Base-by-base conservation (phyloP, 2,329 filamentous ascomycete species). In the Penicillium hesseltinei region DNA sequence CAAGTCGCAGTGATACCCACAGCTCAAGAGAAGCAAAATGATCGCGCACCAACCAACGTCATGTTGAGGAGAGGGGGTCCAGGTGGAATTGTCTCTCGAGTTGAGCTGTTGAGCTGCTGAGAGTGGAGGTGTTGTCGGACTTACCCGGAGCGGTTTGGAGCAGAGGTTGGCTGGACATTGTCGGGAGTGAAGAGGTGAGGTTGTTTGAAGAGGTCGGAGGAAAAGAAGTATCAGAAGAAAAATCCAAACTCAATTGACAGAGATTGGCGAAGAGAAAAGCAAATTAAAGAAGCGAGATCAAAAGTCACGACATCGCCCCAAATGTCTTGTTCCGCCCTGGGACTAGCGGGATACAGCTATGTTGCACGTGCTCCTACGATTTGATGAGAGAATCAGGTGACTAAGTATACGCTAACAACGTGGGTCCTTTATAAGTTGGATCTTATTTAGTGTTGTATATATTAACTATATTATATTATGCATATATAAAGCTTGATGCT, bases 101-200 rank as follows among this genome's bases (percentile, higher is more conserved):
- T 17, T 9, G 38, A 44, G 21, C 21, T 45, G 40, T 19, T 36
- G 4, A 33, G 39, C 6, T 44, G 39, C 21, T 52, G 39, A 19
- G 29, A 10, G 35, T 21, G 31, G 19, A 42, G 27, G 36, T 25
- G 40, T 40, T 23, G 49, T 40, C 13, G 49, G 52, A 71, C 82
- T 67, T 83, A 96, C 92, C 92, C 64, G 92, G 92, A 51, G 92
- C 89, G 51, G 91, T 93, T 75, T 97, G 92, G 66, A 99, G 90
- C 58, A 99, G 90, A 71, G 94, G 94, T 80, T 97, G 93, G 75
- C 88, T 92, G 63, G 94, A 99, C 94, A 99, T 97, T 71, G 64
- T 82, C 4, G 54, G 47, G 46, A 56, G 50, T 54, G 42, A 33
- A 39, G 39, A 51, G 15, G 21, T 45, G 48, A 48, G 23, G 23